phyloP scores from a whole-genome alignment of 768 basidiomycete species.

The Boletus bicolor region DNA sequence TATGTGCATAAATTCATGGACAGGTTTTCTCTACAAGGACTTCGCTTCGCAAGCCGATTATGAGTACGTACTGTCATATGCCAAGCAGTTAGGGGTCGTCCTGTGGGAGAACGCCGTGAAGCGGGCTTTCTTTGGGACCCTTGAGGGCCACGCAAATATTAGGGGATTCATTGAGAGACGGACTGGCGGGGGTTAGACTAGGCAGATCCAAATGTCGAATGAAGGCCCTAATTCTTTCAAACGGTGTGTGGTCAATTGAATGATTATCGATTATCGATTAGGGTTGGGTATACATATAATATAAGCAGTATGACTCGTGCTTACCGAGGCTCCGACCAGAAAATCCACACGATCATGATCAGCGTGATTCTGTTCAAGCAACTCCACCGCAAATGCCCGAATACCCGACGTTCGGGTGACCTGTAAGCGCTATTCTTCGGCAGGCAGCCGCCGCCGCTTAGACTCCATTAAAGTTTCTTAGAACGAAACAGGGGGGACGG shows the following conservation, averaged over 20 bases:
- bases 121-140: constrained; percentile 78
- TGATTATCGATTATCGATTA: neutral
- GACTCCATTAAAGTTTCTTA: neutral
- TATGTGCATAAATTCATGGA: constrained; percentile 1
- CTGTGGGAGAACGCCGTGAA: constrained; percentile 76
- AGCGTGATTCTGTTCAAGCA: constrained; percentile 1
- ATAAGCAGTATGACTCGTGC: neutral
- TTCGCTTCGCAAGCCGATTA: constrained; percentile 88
- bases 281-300: neutral
- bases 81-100: constrained; percentile 75
- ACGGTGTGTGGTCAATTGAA: constrained; percentile 6
- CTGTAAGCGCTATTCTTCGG: constrained; percentile 12
- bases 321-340: neutral
- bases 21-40: constrained; percentile 85
- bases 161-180: constrained; percentile 77
- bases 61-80: constrained; percentile 82
- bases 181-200: constrained; percentile 37
- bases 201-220: neutral
- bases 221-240: constrained; percentile 1
- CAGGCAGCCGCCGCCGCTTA: constrained; percentile 4
- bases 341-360: constrained; percentile 15
- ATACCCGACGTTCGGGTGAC: constrained; percentile 16
- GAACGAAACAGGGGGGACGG: neutral
- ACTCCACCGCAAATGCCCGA: neutral
- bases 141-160: constrained; percentile 77